A percentile compares a stretch with the other conserved stretches of the same genome.
Evolutionary conservation across 768 basidiomycete genomes (phyloP).

Genomic region (Termitomyces sp.): DNA sequence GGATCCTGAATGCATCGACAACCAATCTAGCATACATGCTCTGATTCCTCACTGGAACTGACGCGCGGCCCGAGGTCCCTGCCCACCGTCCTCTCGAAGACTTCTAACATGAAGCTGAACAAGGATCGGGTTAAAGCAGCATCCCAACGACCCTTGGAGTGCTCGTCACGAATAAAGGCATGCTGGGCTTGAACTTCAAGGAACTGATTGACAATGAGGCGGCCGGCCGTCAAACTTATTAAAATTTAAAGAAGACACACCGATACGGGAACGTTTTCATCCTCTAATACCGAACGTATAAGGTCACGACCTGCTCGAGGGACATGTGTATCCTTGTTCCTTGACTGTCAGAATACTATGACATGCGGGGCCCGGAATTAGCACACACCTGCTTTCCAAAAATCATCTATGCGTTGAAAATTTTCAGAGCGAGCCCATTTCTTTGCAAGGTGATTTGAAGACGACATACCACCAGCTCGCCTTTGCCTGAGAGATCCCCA

Average conservation of each 20-base stretch:
- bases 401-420: constrained; percentile 72
- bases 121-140: constrained; percentile 81
- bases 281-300: constrained; percentile 80
- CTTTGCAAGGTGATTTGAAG: not conserved
- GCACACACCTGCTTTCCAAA: constrained; percentile 83
- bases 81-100: constrained; percentile 85
- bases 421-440: not conserved
- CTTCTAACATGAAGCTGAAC: constrained; percentile 87
- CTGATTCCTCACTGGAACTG: constrained; percentile 42
- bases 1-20: not conserved
- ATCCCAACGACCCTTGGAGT: constrained; percentile 94
- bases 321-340: constrained; percentile 82
- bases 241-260: constrained; percentile 39
- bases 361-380: not conserved
- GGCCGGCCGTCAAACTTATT: constrained; percentile 1
- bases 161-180: constrained; percentile 92
- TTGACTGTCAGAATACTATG: not conserved
- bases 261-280: constrained; percentile 66
- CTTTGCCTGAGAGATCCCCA: constrained; percentile 76
- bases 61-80: constrained; percentile 77
- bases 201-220: constrained; percentile 46
- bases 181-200: constrained; percentile 97
- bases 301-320: constrained; percentile 83
- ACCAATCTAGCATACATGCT: constrained; percentile 71
- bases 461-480: constrained; percentile 72